Evolutionary conservation across 2,329 filamentous ascomycete genomes (phyloP).

Genomic region (Fusarium irregulare): DNA sequence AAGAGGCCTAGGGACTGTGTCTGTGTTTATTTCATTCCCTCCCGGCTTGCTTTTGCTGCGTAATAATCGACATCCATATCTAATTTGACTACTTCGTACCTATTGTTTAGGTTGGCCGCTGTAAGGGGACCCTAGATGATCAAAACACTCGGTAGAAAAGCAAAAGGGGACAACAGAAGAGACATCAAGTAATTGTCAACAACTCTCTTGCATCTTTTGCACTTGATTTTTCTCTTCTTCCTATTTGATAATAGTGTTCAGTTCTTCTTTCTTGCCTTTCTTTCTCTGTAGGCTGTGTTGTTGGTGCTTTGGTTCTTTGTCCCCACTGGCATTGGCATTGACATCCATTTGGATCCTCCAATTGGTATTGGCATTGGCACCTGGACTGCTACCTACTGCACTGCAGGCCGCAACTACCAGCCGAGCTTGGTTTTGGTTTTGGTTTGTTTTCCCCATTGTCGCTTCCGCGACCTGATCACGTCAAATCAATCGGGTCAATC

Average conservation of each 20-base stretch:
- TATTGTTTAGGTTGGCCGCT: constrained; percentile 23
- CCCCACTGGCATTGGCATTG: constrained; percentile 12
- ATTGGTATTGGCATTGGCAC: neutral
- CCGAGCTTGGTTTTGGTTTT: constrained; percentile 13
- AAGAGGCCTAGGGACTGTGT: constrained; percentile 11
- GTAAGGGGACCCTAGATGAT: constrained; percentile 31
- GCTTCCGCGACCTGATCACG: constrained; percentile 21
- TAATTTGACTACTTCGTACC: constrained; percentile 14
- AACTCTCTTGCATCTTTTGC: constrained; percentile 15
- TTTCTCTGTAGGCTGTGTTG: constrained; percentile 13
- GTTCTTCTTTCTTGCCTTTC: constrained; percentile 13
- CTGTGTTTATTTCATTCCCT: neutral
- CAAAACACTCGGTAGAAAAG: constrained; percentile 1
- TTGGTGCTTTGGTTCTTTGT: constrained; percentile 32
- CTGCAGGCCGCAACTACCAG: constrained; percentile 31
- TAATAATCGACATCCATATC: constrained; percentile 12
- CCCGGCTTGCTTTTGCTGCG: constrained; percentile 21
- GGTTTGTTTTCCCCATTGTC: constrained; percentile 27
- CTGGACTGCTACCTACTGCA: neutral
- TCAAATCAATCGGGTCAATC: constrained; percentile 12
- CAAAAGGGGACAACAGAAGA: constrained; percentile 24
- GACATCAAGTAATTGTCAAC: constrained; percentile 5
- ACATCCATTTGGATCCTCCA: neutral
- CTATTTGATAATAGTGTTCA: neutral
- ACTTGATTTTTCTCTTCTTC: constrained; percentile 6